Conservation (phyloP, 1,284 basidiomycete species). For the Pseudozyma pruni region DNA sequence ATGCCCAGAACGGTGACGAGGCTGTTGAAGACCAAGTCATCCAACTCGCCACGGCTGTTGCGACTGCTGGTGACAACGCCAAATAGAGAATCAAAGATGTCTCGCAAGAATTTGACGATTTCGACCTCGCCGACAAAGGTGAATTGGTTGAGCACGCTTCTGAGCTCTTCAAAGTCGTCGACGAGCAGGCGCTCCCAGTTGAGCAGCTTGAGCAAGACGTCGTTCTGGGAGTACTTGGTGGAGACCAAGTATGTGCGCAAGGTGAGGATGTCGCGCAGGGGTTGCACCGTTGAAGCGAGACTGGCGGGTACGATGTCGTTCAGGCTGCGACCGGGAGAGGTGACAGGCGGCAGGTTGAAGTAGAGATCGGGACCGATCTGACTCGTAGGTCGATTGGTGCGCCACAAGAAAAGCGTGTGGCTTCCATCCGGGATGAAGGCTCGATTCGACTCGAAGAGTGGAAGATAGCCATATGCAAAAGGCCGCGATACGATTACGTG, state of each 20-base stretch:
- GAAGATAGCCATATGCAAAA: conserved; percentile 92
- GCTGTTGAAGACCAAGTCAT: conserved; percentile 87
- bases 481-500: conserved; percentile 68
- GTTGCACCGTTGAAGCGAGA: conserved; percentile 56
- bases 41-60: conserved; percentile 82
- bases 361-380: conserved; percentile 74
- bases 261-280: conserved; percentile 76
- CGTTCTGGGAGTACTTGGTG: conserved; percentile 90
- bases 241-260: conserved; percentile 92
- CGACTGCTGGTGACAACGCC: conserved; percentile 81
- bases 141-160: conserved; percentile 82
- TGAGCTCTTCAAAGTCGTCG: conserved; percentile 74
- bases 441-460: conserved; percentile 80
- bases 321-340: conserved; percentile 73
- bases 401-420: conserved; percentile 75
- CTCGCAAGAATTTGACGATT: conserved; percentile 89
- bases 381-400: conserved; percentile 39
- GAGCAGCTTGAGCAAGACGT: conserved; percentile 82
- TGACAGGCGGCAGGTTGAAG: conserved; percentile 74
- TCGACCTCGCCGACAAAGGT: conserved; percentile 79
- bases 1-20: conserved; percentile 84
- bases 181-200: conserved; percentile 76
- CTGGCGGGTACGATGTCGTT: conserved; percentile 55
- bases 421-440: conserved; percentile 91
- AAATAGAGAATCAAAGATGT: conserved; percentile 93